Conservation (phyloP, 139 green algal genomes). For the Penium margaritaceum region DNA sequence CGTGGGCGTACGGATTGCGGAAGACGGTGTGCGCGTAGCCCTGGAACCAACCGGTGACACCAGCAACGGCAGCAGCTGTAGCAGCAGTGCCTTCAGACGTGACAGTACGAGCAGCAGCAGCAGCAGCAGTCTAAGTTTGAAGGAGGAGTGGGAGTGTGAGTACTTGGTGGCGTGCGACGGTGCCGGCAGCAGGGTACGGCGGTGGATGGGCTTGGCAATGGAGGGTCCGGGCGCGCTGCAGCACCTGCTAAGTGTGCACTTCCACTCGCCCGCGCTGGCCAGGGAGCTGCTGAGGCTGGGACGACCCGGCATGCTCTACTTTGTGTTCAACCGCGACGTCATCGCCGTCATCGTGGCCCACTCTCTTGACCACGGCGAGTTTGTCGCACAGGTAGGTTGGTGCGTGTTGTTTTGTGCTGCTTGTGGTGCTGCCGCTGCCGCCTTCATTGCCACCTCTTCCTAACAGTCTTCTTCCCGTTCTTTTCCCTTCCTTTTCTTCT, state of each 20-base stretch:
- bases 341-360: conserved; percentile 86
- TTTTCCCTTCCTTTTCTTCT: background rate
- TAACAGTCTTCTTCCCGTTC: background rate
- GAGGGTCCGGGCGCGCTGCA: conserved; percentile 30
- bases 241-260: conserved; percentile 48
- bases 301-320: conserved; percentile 87
- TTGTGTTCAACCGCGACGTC: conserved; percentile 74
- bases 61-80: background rate
- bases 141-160: too few species aligned
- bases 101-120: background rate
- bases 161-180: conserved; percentile 40
- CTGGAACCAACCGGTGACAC: too few species aligned
- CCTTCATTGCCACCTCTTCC: too few species aligned
- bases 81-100: background rate
- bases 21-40: background rate
- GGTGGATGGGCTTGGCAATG: conserved; percentile 22
- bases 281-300: conserved; percentile 20
- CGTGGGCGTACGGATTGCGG: background rate
- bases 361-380: conserved; percentile 72
- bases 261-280: conserved; percentile 11
- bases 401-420: background rate
- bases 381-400: conserved; percentile 75
- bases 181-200: conserved; percentile 29
- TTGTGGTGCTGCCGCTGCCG: background rate
- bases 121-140: too few species aligned